These are phyloP conservation scores for Karstenula rhodostoma DNA, from an alignment of 2,329 filamentous ascomycete species.

Conservation along the genomic window DNA sequence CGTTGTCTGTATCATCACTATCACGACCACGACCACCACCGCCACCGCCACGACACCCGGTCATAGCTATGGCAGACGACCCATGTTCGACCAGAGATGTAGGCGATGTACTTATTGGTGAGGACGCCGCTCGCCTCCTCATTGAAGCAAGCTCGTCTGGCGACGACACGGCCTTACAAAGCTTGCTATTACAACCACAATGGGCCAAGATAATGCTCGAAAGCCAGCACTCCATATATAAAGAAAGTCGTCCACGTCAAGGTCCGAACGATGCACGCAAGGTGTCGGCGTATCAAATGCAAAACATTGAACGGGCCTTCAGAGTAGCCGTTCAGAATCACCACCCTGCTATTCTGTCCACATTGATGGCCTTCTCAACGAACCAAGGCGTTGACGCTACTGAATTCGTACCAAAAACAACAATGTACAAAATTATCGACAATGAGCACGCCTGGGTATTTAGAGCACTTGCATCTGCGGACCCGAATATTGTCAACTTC, in stretches of 20 bases:
- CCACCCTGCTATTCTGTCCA: conserved; percentile 22
- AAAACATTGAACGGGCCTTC: conserved; percentile 20
- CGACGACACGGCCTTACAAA: conserved; percentile 19
- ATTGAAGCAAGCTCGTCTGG: conserved; percentile 25
- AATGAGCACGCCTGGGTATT: conserved; percentile 21
- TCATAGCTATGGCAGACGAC: conserved; percentile 9
- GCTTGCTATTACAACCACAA: conserved; percentile 24
- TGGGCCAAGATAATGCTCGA: conserved; percentile 20
- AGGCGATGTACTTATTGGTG: conserved; percentile 20
- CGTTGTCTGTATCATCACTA: conserved; percentile 3
- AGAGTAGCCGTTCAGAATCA: conserved; percentile 20
- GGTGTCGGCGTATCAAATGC: conserved; percentile 14
- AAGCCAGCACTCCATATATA: conserved; percentile 16
- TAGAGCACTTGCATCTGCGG: conserved; percentile 22
- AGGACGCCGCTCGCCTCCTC: conserved; percentile 19
- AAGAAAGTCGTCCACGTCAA: conserved; percentile 12
- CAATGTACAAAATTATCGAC: conserved; percentile 16
- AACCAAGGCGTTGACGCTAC: conserved; percentile 14
- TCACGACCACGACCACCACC: not conserved
- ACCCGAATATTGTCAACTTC: conserved; percentile 22
- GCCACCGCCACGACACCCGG: conserved; percentile 8
- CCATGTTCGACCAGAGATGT: conserved; percentile 18
- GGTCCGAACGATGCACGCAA: conserved; percentile 16
- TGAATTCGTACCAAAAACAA: conserved; percentile 15
- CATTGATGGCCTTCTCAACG: conserved; percentile 22